Evolutionary conservation across 208 protist genomes (phyloP), one percentile per base, ranked within the genome.

Genomic region (Naegleria lovaniensis): DNA sequence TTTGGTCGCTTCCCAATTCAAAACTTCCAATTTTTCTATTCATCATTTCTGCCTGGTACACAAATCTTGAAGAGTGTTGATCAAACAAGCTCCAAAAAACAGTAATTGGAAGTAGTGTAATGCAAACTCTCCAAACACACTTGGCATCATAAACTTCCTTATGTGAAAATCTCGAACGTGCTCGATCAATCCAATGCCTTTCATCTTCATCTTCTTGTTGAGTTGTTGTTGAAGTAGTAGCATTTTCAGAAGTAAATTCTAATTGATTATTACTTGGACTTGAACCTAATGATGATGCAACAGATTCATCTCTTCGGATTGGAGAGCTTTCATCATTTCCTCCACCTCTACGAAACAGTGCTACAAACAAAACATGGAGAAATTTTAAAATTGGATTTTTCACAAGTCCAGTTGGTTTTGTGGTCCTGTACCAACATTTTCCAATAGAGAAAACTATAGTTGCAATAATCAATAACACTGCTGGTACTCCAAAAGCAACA

Each of bases 1-100:
- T 91, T 41, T 94, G 93, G 43, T 95, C 94, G 5, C 91, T 39
- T 9, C 92, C 88, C 5, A 95, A 91, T 84, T 15, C 89, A 40
- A 88, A 29, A 0, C 16, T 39, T 16, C 92, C 92, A 36, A 95
- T 59, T 33, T 43, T 58, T 33, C 79, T 51, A 36, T 95, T 85
- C 94, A 95, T 95, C 36, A 16, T n/a, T 16, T 92, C 84, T 15
- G 90, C 92, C 84, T 92, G 86, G 29, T 92, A 83, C 25, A 76
- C 41, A 48, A 29, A 92, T 52, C 90, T n/a, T n/a, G 33, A 79
- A 25, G 43, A 51, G 43, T 67, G 55, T 58, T 83, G 58, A 75
- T 84, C 67, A 48, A 67, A 91, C 7, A 84, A 40, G 48, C 29
- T 19, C 76, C 76, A 88, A 75, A 84, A 88, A 40, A 83, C 33